phyloP scores from a whole-genome alignment of 2,329 filamentous ascomycete species.

The Aspergillus sp. region DNA sequence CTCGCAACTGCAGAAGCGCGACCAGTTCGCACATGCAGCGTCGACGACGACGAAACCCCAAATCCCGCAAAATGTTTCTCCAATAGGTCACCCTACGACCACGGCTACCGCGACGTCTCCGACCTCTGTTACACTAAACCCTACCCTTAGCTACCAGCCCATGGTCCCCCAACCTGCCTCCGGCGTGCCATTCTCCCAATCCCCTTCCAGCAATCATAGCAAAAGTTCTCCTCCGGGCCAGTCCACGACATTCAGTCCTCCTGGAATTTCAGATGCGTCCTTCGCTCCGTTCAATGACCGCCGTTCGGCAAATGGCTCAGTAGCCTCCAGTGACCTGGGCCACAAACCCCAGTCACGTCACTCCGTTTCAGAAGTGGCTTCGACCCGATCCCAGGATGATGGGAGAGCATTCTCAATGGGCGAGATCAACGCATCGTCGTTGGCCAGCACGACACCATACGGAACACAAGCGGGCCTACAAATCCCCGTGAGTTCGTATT shows the following conservation, averaged over 20 bases:
- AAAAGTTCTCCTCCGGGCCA: constrained; percentile 27
- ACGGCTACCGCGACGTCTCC: constrained; percentile 22
- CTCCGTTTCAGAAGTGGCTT: constrained; percentile 9
- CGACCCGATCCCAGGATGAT: constrained; percentile 13
- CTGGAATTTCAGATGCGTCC: constrained; percentile 19
- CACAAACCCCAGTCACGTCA: constrained; percentile 12
- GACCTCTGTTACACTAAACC: constrained; percentile 22
- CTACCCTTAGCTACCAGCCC: constrained; percentile 24
- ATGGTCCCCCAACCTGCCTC: constrained; percentile 23
- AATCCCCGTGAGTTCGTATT: constrained; percentile 19
- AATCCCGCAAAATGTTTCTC: constrained; percentile 19
- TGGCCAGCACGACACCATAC: constrained; percentile 17
- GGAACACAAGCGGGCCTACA: constrained; percentile 12
- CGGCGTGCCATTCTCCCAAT: constrained; percentile 25
- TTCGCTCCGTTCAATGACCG: constrained; percentile 15
- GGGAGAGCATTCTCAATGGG: constrained; percentile 17
- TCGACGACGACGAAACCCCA: constrained; percentile 18
- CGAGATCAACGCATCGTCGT: constrained; percentile 15
- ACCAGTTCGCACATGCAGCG: constrained; percentile 40
- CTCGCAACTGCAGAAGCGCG: constrained; percentile 51
- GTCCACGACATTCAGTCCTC: constrained; percentile 25
- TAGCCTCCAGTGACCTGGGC: constrained; percentile 16
- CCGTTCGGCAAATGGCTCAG: constrained; percentile 12
- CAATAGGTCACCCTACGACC: background rate
- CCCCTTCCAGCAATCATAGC: constrained; percentile 26